Evolutionary conservation across 2,329 filamentous ascomycete genomes (phyloP), one percentile per base, ranked within the genome.

Genomic region (Aspergillus neoniger): DNA sequence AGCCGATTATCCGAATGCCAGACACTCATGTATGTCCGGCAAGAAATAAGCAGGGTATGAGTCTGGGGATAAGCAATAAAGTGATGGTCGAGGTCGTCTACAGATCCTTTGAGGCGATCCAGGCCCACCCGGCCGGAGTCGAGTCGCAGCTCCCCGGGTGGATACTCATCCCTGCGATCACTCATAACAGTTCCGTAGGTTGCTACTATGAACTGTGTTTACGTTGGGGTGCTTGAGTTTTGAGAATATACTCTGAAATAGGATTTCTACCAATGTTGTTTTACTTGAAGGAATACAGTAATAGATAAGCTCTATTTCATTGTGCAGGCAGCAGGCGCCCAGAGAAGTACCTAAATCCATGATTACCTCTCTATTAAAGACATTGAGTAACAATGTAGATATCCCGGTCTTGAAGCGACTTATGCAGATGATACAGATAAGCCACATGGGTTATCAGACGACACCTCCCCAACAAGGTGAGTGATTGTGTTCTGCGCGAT

Each of bases 361-460:
- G 41, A 36, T 28, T 60, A 55, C 60, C 64, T 64, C 57, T 67
- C 63, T 68, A 69, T 65, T 61, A 63, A 47, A 59, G 58, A 58
- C 6, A 23, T 58, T 58, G 23, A 49, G 50, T 65, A 63, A 19
- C 59, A 64, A 68, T 64, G 58, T 61, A 65, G 54, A 44, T 50
- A 53, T 53, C 60, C 57, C 58, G 32, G 32, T 41, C 49, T 38
- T 43, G 44, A 49, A 48, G 56, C 36, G 44, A 47, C 58, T 49
- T 21, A 39, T 30, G n/a, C 58, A 55, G 9, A 47, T 55, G 58
- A 48, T 23, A 17, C 15, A 59, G 15, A 60, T 36, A 47, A 48
- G 14, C n/a, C 38, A 47, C 53, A 23, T 44, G 9, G 10, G 56
- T 36, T 48, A 39, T 44, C 23, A 59, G 49, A 53, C 47, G 15